Evolutionary conservation across 306 rosid species (phyloP).

Genomic region (Lotus japonicus): DNA sequence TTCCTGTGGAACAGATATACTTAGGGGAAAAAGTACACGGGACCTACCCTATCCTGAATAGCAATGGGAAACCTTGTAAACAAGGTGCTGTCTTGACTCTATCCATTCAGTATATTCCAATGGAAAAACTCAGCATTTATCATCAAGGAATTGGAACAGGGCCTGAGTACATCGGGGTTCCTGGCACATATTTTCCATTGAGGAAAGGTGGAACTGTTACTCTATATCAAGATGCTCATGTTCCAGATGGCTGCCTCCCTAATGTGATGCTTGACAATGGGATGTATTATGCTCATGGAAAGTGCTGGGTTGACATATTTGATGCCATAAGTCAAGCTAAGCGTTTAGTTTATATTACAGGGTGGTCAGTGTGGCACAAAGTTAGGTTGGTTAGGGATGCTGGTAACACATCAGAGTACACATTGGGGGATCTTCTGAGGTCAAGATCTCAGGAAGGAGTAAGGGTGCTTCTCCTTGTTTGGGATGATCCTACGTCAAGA

Average conservation of each 20-base stretch:
- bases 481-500: slow-evolving; percentile 99
- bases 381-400: slow-evolving; percentile 70
- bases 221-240: slow-evolving; percentile 94
- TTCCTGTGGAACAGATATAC: slow-evolving; percentile 75
- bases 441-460: slow-evolving; percentile 92
- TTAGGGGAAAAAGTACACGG: slow-evolving; percentile 63
- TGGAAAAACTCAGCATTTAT: slow-evolving; percentile 57
- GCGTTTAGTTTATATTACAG: slow-evolving; percentile 77
- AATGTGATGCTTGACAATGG: slow-evolving; percentile 57
- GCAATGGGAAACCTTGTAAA: slow-evolving; percentile 83
- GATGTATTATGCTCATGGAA: slow-evolving; percentile 61
- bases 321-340: slow-evolving; percentile 68
- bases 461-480: slow-evolving; percentile 89
- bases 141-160: slow-evolving; percentile 88
- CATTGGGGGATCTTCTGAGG: slow-evolving; percentile 78
- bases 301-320: slow-evolving; percentile 83
- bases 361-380: slow-evolving; percentile 98
- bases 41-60: slow-evolving; percentile 59
- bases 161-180: slow-evolving; percentile 80
- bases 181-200: slow-evolving; percentile 90
- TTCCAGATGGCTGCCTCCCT: slow-evolving; percentile 77
- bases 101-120: slow-evolving; percentile 79
- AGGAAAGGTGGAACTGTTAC: slow-evolving; percentile 82
- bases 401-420: slow-evolving; percentile 27
- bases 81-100: slow-evolving; percentile 61